A percentile compares a stretch with the other conserved stretches of the same genome.
Evolutionary conservation across 441 rosid genomes (phyloP).

Genomic region (Biscutella auriculata): DNA sequence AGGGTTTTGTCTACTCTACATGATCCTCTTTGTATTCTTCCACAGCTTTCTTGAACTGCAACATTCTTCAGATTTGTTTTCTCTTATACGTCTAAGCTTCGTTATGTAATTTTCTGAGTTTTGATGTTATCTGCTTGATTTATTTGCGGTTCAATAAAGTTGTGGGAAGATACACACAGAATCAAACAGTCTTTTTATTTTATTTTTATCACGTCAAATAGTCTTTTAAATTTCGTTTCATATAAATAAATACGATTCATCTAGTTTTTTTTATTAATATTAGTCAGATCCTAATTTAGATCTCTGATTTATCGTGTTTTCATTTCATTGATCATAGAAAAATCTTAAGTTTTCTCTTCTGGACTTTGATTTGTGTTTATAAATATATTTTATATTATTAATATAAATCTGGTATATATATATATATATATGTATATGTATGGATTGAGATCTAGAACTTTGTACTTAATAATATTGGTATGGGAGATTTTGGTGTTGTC

Average conservation of each 20-base stretch:
- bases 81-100: too few relatives aligned
- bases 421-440: background rate
- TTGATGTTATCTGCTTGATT: background rate
- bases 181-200: too few relatives aligned
- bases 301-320: background rate
- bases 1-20: slow-evolving; percentile 22
- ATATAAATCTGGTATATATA: too few relatives aligned
- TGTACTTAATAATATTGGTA: background rate
- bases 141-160: slow-evolving; percentile 90
- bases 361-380: background rate
- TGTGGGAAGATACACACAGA: slow-evolving; percentile 90
- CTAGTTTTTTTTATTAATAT: background rate
- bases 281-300: background rate
- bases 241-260: background rate
- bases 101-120: too few relatives aligned
- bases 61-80: background rate
- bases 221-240: background rate
- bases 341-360: background rate
- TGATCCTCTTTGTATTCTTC: slow-evolving; percentile 82
- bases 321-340: background rate
- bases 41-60: slow-evolving; percentile 99
- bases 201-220: too few relatives aligned
- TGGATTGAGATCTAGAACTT: background rate
- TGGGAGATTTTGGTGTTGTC: slow-evolving; percentile 15
- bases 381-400: background rate